These are phyloP conservation scores for Starmerella stigmatis DNA, from an alignment of 805 yeast species.

Conservation along the genomic window DNA sequence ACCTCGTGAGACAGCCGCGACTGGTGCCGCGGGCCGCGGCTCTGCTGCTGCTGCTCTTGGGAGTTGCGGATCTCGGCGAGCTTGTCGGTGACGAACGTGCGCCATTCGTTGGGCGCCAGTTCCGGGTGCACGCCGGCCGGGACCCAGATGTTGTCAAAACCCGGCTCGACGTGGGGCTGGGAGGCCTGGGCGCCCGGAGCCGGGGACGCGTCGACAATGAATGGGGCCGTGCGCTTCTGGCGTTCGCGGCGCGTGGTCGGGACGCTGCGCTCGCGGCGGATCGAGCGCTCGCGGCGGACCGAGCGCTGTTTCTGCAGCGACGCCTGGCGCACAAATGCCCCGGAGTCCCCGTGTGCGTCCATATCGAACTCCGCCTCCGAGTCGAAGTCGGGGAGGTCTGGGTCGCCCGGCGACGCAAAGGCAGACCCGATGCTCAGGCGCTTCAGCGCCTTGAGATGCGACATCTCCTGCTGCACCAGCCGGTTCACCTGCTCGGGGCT, in stretches of 20 bases:
- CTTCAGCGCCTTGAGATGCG: constrained; percentile 33
- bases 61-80: constrained; percentile 30
- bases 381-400: constrained; percentile 31
- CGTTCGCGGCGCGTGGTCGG: background rate
- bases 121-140: constrained; percentile 93
- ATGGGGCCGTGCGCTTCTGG: background rate
- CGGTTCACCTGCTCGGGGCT: constrained; percentile 26
- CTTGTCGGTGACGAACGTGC: constrained; percentile 33
- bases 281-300: constrained; percentile 5
- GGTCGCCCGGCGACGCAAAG: constrained; percentile 30
- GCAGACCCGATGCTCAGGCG: constrained; percentile 34
- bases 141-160: constrained; percentile 58
- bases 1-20: constrained; percentile 31
- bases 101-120: constrained; percentile 77
- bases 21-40: constrained; percentile 13
- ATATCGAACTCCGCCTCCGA: constrained; percentile 4
- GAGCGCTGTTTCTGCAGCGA: constrained; percentile 9
- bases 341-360: background rate
- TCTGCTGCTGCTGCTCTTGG: constrained; percentile 17
- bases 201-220: background rate
- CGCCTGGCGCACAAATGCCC: constrained; percentile 9
- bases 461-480: constrained; percentile 36
- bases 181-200: background rate
- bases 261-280: constrained; percentile 7
- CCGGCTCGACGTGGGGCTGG: constrained; percentile 1